These are phyloP conservation scores for Leccinum variicolor DNA, from an alignment of 768 basidiomycete species.

Conservation along the genomic window DNA sequence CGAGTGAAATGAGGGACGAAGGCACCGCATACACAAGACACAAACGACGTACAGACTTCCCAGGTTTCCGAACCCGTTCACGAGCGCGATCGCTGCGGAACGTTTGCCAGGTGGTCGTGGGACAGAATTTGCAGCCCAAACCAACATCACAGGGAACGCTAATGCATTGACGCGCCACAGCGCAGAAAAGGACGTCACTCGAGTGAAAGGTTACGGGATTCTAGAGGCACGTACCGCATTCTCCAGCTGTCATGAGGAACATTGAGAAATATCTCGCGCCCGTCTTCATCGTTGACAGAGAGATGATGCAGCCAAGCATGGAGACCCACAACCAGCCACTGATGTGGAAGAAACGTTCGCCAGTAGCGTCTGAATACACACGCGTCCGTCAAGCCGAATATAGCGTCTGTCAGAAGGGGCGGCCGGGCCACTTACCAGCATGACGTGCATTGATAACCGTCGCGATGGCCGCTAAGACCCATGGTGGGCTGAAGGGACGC, in stretches of 20 bases:
- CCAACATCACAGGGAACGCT: slow-evolving; percentile 45
- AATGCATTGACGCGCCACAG: not conserved
- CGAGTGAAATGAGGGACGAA: not conserved
- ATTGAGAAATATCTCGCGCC: slow-evolving; percentile 56
- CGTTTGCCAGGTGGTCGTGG: slow-evolving; percentile 54
- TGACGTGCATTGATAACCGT: slow-evolving; percentile 51
- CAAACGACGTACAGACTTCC: slow-evolving; percentile 48
- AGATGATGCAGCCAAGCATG: slow-evolving; percentile 59
- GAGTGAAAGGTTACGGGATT: not conserved
- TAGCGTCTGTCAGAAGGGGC: not conserved
- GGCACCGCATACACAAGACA: not conserved
- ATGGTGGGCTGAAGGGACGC: slow-evolving; percentile 49
- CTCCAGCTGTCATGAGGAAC: slow-evolving; percentile 44
- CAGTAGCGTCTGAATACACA: slow-evolving; percentile 44
- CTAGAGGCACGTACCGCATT: slow-evolving; percentile 31
- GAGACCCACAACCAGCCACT: slow-evolving; percentile 56
- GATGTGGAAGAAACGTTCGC: slow-evolving; percentile 66
- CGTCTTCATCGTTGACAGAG: slow-evolving; percentile 46
- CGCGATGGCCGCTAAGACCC: slow-evolving; percentile 52
- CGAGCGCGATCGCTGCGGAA: slow-evolving; percentile 57
- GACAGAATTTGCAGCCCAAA: slow-evolving; percentile 62
- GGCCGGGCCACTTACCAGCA: slow-evolving; percentile 32
- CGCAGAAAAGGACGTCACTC: not conserved
- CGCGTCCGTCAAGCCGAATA: not conserved
- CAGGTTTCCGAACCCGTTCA: slow-evolving; percentile 58